Conservation (phyloP, 352 stramenopile genomes). For the Globisporangium alternatum region DNA sequence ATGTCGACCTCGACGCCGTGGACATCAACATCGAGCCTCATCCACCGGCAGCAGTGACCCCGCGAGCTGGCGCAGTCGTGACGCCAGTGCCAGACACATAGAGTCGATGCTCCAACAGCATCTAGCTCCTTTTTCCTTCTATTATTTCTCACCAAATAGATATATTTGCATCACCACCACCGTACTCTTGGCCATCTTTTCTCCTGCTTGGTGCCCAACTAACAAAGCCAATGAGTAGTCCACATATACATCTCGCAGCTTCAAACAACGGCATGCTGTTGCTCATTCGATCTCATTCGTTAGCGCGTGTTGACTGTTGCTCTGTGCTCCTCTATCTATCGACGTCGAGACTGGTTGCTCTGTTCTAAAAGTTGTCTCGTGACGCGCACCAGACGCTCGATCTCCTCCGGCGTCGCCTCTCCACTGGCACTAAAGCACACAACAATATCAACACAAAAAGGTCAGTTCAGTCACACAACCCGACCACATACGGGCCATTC, state of each 20-base stretch:
- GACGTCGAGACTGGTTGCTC: slow-evolving; percentile 27
- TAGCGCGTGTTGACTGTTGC: neutral
- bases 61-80: slow-evolving; percentile 37
- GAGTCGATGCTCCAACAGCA: neutral
- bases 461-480: slow-evolving; percentile 10
- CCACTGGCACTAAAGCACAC: slow-evolving; percentile 48
- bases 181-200: neutral
- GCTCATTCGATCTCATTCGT: neutral
- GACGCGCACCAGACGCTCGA: slow-evolving; percentile 54
- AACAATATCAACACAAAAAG: slow-evolving; percentile 18
- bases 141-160: too few relatives aligned
- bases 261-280: neutral
- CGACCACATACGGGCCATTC: neutral
- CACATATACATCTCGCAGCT: neutral
- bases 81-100: slow-evolving; percentile 24
- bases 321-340: slow-evolving; percentile 19
- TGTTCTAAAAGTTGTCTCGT: slow-evolving; percentile 61
- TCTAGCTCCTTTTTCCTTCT: neutral
- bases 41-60: neutral
- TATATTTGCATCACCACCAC: too few relatives aligned
- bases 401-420: slow-evolving; percentile 56
- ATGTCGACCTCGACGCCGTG: slow-evolving; percentile 56
- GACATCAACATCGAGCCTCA: slow-evolving; percentile 37
- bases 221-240: too few relatives aligned
- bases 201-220: too few relatives aligned